phyloP scores from a whole-genome alignment of 441 rosid species.

The Melastoma candidum region DNA sequence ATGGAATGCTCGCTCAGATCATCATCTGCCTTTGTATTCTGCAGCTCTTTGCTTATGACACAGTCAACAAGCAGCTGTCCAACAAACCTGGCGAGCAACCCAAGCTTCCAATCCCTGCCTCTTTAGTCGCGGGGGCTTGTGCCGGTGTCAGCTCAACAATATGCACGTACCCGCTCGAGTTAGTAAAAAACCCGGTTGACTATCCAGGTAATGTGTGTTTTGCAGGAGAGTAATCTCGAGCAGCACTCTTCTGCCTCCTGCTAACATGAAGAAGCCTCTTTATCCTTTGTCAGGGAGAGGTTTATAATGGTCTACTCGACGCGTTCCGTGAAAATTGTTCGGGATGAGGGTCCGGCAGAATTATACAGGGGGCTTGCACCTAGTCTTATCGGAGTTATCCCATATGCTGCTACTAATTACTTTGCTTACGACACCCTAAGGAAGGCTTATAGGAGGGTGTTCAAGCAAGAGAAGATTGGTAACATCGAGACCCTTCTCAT shows the following conservation, averaged over 20 bases:
- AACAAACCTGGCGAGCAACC: conserved; percentile 60
- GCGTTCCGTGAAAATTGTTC: conserved; percentile 67
- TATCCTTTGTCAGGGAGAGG: conserved; percentile 56
- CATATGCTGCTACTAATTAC: conserved; percentile 93
- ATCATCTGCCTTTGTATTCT: not conserved
- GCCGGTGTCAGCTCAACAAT: conserved; percentile 97
- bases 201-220: conserved; percentile 49
- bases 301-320: conserved; percentile 58
- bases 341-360: conserved; percentile 75
- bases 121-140: conserved; percentile 89
- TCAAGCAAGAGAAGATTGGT: conserved; percentile 80
- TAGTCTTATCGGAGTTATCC: conserved; percentile 93
- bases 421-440: conserved; percentile 83
- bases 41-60: conserved; percentile 87
- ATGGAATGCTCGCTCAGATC: too few relatives aligned
- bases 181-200: conserved; percentile 87
- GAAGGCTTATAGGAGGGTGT: conserved; percentile 53
- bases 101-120: conserved; percentile 70
- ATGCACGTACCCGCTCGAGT: conserved; percentile 88
- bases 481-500: conserved; percentile 84
- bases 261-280: not conserved
- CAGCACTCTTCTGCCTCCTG: not conserved
- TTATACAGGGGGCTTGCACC: conserved; percentile 92
- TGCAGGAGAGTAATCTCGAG: not conserved
- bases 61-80: conserved; percentile 69